Evolutionary conservation across 2,329 filamentous ascomycete species (phyloP), one percentile per base, ranked within the genome.

Genomic region (Pseudocercospora fuligena): DNA sequence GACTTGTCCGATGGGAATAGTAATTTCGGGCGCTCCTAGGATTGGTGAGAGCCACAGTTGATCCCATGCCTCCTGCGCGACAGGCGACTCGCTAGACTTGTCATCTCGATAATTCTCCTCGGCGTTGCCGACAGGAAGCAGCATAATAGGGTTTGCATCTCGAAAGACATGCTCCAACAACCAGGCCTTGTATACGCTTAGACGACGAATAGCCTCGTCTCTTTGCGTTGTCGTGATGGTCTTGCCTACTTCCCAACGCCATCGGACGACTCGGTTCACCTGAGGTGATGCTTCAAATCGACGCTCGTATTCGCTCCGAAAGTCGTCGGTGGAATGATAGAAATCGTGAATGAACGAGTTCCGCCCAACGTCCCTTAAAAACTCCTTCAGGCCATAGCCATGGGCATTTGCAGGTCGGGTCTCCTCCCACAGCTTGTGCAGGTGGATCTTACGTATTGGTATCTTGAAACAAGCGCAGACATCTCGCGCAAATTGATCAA

Each of bases 261-360:
- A 61, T 5, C 11, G 16, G 2, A 40, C 61, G 23, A 61, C 56
- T 25, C 12, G 25, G 36, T 64, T 66, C 25, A 62, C 64, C 7
- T 33, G 16, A 1, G 64, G 64, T 12, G 16, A 23, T 8, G 9
- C 7, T 23, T 36, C 9, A 25, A 49, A 40, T 1, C 12, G 14
- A 16, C 46, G 57, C 14, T 29, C 1, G 36, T 62, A 53, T 23
- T 58, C 33, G 11, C 23, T 0, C 1, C 46, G 58, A 23, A 61
- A 65, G 12, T 46, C 25, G 2, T 62, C 29, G 9, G 43, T 33
- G 1, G 59, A 8, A 11, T 62, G 49, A 14, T 62, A 62, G 51
- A 66, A 66, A 29, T 66, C 64, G 19, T 62, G 49, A 27, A 66
- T 59, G 59, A 61, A 61, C 1, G 64, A 49, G 27, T 58, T 43